Conservation (phyloP, 805 yeast species). For the Candida maris region DNA sequence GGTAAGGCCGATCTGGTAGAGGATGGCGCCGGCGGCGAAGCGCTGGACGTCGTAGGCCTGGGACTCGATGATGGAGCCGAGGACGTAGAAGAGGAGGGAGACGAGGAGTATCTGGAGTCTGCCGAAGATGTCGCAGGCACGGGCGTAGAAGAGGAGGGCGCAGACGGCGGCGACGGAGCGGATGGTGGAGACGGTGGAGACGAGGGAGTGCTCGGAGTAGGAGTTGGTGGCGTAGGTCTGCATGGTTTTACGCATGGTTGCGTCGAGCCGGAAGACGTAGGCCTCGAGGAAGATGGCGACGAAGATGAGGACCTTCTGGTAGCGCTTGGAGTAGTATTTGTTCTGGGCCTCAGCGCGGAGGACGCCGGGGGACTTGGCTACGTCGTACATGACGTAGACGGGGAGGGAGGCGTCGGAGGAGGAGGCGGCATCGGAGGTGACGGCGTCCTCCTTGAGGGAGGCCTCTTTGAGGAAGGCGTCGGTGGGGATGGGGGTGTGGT, state of each 20-base stretch:
- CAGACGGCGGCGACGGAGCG: constrained; percentile 62
- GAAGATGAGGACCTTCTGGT: constrained; percentile 38
- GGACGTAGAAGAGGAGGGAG: constrained; percentile 50
- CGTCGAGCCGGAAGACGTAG: constrained; percentile 59
- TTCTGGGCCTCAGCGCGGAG: constrained; percentile 52
- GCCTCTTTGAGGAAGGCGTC: no score
- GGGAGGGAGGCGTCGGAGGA: no score
- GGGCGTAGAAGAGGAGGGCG: constrained; percentile 59
- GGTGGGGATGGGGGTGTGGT: no score
- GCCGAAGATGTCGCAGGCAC: constrained; percentile 65
- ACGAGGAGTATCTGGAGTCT: constrained; percentile 49
- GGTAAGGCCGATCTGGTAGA: constrained; percentile 54
- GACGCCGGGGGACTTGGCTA: constrained; percentile 45
- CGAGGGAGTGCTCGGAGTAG: constrained; percentile 50
- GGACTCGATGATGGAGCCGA: constrained; percentile 63
- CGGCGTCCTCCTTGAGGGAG: no score
- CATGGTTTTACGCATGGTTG: constrained; percentile 43
- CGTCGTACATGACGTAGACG: neutral
- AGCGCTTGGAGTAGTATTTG: constrained; percentile 39
- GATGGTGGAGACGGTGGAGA: constrained; percentile 57
- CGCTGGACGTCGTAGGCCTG: constrained; percentile 54
- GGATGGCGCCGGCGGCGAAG: constrained; percentile 65
- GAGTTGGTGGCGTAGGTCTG: constrained; percentile 55
- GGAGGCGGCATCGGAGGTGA: no score
- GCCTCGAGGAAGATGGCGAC: constrained; percentile 50